Evolutionary conservation across 306 rosid genomes (phyloP), one percentile per base, ranked within the genome.

Genomic region (Lupinus albus): DNA sequence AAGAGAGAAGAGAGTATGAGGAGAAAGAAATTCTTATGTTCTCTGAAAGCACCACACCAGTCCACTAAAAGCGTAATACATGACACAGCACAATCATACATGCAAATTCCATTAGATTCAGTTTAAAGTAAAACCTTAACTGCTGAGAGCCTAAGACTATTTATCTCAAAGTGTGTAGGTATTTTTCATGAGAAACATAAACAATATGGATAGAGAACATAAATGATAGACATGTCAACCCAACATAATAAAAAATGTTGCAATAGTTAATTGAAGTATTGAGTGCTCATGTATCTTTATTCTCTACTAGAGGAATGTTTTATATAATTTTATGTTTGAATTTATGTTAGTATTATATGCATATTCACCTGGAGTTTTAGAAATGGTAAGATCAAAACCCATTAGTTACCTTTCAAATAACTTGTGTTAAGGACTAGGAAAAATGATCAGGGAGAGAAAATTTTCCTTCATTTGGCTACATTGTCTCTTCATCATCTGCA

Each of bases 351-450:
- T 41, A 49, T 3, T 51, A 68, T 59, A 46, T 17, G 18, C 64
- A 28, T 13, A 39, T 21, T 35, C 16, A 6, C 25, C 55, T 15
- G 13, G 17, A 45, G 25, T 74, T 55, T 33, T 72, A 32, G 30
- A 38, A 64, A 56, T 47, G 16, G 14, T 47, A 45, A 65, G 42
- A 56, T 74, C 8, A 33, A 55, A 63, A 44, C 45, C 55, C 38
- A 15, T 13, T 17, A 14, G 64, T 20, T 41, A 13, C 15, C 44
- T 51, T 61, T 72, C 47, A 6, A 33, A 5, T 33, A 28, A 49
- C 33, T 48, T 16, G 13, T 17, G 17, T 53, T 42, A 63, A 63
- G 20, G 42, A 55, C 18, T 13, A 73, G 57, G 64, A 30, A 41
- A 72, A 71, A 52, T 30, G 8, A 53, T 4, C 51, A 11, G 4